Evolutionary conservation across 345 rosid genomes (phyloP).

Genomic region (Raphanus raphanistrum): DNA sequence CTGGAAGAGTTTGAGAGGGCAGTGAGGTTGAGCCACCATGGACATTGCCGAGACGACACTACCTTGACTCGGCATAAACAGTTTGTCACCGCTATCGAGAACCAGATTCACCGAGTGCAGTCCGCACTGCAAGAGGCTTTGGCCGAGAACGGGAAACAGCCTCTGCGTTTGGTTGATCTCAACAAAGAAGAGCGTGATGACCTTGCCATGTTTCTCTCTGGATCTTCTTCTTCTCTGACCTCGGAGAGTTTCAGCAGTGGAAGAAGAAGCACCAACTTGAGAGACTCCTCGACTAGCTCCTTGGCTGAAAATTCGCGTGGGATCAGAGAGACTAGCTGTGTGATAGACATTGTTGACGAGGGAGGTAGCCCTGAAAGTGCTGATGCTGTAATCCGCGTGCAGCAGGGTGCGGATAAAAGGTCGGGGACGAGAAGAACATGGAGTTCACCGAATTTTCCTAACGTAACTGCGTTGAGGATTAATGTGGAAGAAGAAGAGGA

Average conservation of each 20-base stretch:
- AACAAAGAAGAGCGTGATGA: constrained; percentile 84
- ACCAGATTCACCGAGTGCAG: constrained; percentile 71
- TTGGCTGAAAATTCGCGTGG: neutral
- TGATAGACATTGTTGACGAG: constrained; percentile 36
- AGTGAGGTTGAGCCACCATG: constrained; percentile 59
- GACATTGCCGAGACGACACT: constrained; percentile 46
- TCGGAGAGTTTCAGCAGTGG: constrained; percentile 38
- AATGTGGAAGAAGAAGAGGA: constrained; percentile 39
- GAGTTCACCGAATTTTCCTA: constrained; percentile 56
- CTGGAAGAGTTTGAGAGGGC: constrained; percentile 88
- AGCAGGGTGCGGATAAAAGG: constrained; percentile 8
- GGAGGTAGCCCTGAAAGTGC: constrained; percentile 29
- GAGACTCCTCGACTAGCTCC: neutral
- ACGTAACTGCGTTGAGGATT: constrained; percentile 58
- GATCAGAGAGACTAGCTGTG: constrained; percentile 5
- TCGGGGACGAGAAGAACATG: constrained; percentile 53
- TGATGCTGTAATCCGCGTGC: constrained; percentile 18
- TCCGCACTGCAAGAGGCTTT: constrained; percentile 34
- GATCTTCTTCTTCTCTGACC: constrained; percentile 47
- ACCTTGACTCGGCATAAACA: constrained; percentile 67
- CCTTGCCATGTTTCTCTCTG: constrained; percentile 77
- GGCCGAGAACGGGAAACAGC: constrained; percentile 59
- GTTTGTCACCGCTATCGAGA: constrained; percentile 68
- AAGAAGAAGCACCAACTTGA: neutral
- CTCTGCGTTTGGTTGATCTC: constrained; percentile 70